Base-by-base conservation (phyloP, 768 basidiomycete species). In the Boletus sensibilis region DNA sequence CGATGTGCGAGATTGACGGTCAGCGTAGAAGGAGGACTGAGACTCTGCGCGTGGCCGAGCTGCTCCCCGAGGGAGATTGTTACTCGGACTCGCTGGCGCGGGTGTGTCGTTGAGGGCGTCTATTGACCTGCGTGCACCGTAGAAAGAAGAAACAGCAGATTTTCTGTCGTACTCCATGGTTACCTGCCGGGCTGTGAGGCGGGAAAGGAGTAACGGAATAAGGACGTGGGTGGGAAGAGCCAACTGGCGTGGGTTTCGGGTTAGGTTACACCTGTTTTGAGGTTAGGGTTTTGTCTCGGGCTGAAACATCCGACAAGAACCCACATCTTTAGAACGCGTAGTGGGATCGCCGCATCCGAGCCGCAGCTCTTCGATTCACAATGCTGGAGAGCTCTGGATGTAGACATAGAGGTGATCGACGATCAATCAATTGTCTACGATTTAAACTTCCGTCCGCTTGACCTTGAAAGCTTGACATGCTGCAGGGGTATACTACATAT, bases 131-230 rank as follows among this genome's bases (percentile, higher is more conserved):
- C 82, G 81, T 34, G 61, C 71, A 21, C 84, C 86, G 60, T 90
- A 91, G 77, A 90, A 92, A 4, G 89, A 91, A 10, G 90, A 91
- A 5, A 88, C 86, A 1, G 82, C 81, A 5, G 90, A 90, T 72
- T 87, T 89, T 66, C 87, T 81, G 74, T 90, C 90, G 64, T 82
- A 78, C 60, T 90, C 89, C 89, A 90, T 90, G 21, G 43, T 44
- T 29, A 31, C 29, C 55, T 64, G 45, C 55, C 25, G 12, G 40
- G 20, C 18, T 50, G 33, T 31, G 52, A 37, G 29, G 46, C 37
- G 49, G 31, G 37, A 49, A 34, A 34, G 49, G 45, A 57, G n/a
- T n/a, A n/a, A n/a, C n/a, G n/a, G n/a, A n/a, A n/a, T n/a, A n/a
- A n/a, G n/a, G n/a, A n/a, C n/a, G n/a, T n/a, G 50, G 31, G 60